Conservation (phyloP, 805 yeast species). For the Spathaspora girioi region DNA sequence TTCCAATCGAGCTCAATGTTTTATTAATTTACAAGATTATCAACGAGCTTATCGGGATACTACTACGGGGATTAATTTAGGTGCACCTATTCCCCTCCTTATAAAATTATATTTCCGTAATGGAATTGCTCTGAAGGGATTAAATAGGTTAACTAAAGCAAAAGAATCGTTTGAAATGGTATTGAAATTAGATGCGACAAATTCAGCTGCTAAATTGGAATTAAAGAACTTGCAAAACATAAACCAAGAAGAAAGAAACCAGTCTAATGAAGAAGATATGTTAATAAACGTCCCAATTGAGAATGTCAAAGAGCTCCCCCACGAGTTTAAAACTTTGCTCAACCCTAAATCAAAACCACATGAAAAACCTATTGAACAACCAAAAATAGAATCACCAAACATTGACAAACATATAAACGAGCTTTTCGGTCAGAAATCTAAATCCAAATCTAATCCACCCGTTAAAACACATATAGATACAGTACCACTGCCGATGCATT, state of each 20-base stretch:
- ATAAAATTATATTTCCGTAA: constrained; percentile 53
- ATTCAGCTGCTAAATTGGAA: constrained; percentile 35
- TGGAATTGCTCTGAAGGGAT: constrained; percentile 36
- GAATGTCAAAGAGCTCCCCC: constrained; percentile 44
- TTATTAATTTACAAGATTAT: constrained; percentile 49
- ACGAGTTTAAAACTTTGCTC: constrained; percentile 17
- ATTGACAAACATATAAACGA: constrained; percentile 13
- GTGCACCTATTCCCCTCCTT: constrained; percentile 25
- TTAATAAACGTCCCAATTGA: constrained; percentile 27
- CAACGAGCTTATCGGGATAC: constrained; percentile 48
- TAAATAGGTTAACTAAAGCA: constrained; percentile 22
- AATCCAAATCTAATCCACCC: not conserved
- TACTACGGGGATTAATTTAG: constrained; percentile 40
- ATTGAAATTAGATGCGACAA: constrained; percentile 38
- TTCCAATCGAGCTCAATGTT: constrained; percentile 71
- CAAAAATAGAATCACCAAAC: not conserved
- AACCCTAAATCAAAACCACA: not conserved
- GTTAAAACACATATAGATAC: not conserved
- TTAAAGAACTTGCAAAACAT: constrained; percentile 16
- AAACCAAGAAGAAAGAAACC: not conserved
- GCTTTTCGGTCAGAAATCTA: constrained; percentile 11
- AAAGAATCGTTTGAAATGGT: constrained; percentile 29
- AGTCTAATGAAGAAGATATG: not conserved
- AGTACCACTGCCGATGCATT: constrained; percentile 19
- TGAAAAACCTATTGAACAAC: not conserved